Base-by-base conservation (phyloP, 108 stramenopile genomes). In the Skeletonema grethae region DNA sequence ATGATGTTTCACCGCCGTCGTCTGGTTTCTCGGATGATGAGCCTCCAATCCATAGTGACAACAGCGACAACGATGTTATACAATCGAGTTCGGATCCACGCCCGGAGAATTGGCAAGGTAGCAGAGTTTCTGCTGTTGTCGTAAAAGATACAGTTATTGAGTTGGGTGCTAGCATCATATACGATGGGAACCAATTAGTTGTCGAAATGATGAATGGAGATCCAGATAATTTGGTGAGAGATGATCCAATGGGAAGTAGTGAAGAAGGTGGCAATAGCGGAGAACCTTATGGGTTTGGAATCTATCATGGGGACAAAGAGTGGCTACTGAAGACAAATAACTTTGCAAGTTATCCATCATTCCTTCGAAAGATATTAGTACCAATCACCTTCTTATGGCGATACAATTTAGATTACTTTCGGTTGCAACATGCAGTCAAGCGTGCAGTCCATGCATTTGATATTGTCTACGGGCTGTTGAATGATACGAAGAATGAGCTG, bases 121-220 rank as follows among this genome's bases (percentile, higher is more conserved):
- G 84, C 41, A 77, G 93, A 22, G 87, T 91, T 3, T 69, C 85
- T 0, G 73, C 82, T 25, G 12, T 85, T 29, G 65, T 31, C 9
- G 60, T 87, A n/a, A 38, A 46, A 57, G 90, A 90, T 72, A 82
- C 65, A 28, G 73, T 84, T 5, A 82, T 94, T n/a, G 93, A 94
- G 74, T 43, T 89, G 20, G 93, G 93, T 22, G 93, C 93, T 5
- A 86, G 87, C 8, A 82, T 88, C 15, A 72, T 80, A 15, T 85
- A 84, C 38, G 71, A 79, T 16, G 85, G 79, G 36, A 84, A 84
- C 62, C 66, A 79, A 41, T 72, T 87, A 35, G 86, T 85, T 8
- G 76, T 68, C 7, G 72, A 82, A 22, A 85, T 82, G 76, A 75
- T 78, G 63, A 41, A 67, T 43, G 83, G 83, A 59, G 79, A 80